These are phyloP conservation scores for Bryopsis sp. DNA, from an alignment of 139 green algal genomes.

Conservation along the genomic window DNA sequence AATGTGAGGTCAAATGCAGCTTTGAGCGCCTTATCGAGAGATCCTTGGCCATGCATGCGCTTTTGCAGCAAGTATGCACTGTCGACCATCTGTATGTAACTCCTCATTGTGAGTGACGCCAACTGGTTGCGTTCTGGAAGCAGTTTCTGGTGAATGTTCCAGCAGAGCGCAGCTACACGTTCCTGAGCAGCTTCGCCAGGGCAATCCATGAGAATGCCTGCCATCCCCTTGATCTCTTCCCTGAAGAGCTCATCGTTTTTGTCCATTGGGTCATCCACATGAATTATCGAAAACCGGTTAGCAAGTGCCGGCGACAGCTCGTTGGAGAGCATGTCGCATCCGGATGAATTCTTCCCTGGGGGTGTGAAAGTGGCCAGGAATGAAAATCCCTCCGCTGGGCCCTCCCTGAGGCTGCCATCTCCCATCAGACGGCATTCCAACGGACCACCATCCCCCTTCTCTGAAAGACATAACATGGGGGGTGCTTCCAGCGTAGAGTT, in stretches of 20 bases:
- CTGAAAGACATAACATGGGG: conserved; percentile 21
- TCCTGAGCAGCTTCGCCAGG: background rate
- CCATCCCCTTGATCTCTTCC: conserved; percentile 17
- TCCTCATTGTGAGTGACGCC: conserved; percentile 18
- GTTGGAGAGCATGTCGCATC: conserved; percentile 2
- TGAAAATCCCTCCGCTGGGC: background rate
- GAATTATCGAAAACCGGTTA: conserved; percentile 27
- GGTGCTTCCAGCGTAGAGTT: conserved; percentile 27
- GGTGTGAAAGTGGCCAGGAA: conserved; percentile 13
- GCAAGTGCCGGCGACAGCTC: conserved; percentile 24
- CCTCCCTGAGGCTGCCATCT: conserved; percentile 31
- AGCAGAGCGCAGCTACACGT: background rate
- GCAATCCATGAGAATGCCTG: background rate
- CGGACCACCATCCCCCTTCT: conserved; percentile 18
- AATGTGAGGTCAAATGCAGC: conserved; percentile 7
- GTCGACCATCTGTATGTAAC: conserved; percentile 23
- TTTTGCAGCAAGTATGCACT: conserved; percentile 10
- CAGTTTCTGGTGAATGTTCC: conserved; percentile 6
- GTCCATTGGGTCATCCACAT: conserved; percentile 23
- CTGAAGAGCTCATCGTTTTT: conserved; percentile 13
- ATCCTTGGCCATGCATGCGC: background rate
- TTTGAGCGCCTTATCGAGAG: background rate
- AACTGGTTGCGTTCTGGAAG: background rate
- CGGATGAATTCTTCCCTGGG: background rate
- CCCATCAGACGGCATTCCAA: background rate